Evolutionary conservation across 768 basidiomycete genomes (phyloP), one percentile per base, ranked within the genome.

Genomic region (Jaapia argillacea): DNA sequence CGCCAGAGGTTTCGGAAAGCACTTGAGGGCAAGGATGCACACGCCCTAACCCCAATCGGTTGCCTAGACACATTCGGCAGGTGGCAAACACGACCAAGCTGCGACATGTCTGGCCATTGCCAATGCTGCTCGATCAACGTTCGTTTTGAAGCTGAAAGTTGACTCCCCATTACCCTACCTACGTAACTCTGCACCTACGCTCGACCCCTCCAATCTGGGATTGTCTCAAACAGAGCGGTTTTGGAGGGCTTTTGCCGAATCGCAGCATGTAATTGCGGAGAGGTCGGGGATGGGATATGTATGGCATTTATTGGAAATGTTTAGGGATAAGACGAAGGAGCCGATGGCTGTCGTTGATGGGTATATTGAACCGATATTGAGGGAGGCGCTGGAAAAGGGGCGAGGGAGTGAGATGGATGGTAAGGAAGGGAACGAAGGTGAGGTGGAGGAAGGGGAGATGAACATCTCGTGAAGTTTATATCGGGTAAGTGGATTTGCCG

Each of bases 271-370:
- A 18, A 64, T 64, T 2, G 51, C 71, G 2, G 47, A 58, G 25
- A 66, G 79, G 13, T 45, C 56, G 10, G 60, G 67, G 6, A 55
- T 67, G 14, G 72, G 75, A 4, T 46, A 44, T 20, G 53, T 65
- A 10, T 80, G 78, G 78, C 70, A 71, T 2, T 52, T 80, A 6
- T 42, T 53, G 3, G 78, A 82, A 54, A 69, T 79, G 37, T 72
- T 66, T 64, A 54, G 55, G 27, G 75, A 80, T 54, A 64, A 61
- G 26, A 64, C 72, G 10, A 60, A 57, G 40, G 58, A 63, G 43
- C 66, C 67, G 35, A 71, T 75, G 66, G 54, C 57, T 31, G 61
- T 72, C 12, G 66, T 81, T 7, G 62, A 72, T 36, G 63, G 53
- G 14, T 77, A 75, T 52, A 62, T 79, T 27, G 66, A 75, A 33